These are phyloP conservation scores for Fibroporia radiculosa DNA, from an alignment of 768 basidiomycete species.

Conservation along the genomic window DNA sequence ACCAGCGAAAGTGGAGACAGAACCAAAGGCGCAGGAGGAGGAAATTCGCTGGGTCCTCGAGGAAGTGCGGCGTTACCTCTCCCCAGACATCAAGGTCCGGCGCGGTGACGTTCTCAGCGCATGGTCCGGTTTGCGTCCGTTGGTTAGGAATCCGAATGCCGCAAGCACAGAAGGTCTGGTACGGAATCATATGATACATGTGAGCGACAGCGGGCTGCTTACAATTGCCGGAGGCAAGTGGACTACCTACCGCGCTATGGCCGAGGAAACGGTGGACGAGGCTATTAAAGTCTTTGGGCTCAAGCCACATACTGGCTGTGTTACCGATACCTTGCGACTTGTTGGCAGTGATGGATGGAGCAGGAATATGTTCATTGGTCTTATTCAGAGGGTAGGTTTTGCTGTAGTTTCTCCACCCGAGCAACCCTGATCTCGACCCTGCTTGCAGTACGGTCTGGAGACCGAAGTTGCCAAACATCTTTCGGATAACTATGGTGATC, in stretches of 20 bases:
- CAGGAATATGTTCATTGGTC: conserved; percentile 92
- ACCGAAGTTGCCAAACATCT: conserved; percentile 91
- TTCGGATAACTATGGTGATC: conserved; percentile 91
- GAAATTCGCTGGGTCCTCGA: conserved; percentile 97
- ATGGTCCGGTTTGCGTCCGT: conserved; percentile 87
- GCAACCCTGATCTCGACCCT: neutral
- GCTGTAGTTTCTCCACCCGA: neutral
- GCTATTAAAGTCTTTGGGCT: conserved; percentile 77
- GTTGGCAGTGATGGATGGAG: conserved; percentile 94
- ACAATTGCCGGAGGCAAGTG: conserved; percentile 98
- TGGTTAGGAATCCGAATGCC: conserved; percentile 75
- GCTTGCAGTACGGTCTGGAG: conserved; percentile 71
- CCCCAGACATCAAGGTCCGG: conserved; percentile 88
- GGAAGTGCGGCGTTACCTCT: conserved; percentile 84
- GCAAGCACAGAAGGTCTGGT: conserved; percentile 83
- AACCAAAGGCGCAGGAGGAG: conserved; percentile 82
- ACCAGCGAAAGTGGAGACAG: conserved; percentile 57
- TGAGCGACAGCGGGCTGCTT: conserved; percentile 71
- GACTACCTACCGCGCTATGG: conserved; percentile 97
- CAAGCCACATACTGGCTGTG: conserved; percentile 51
- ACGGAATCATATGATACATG: conserved; percentile 87
- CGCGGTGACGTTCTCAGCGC: conserved; percentile 93
- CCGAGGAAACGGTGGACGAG: conserved; percentile 85
- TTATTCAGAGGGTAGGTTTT: conserved; percentile 75
- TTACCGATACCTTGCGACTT: conserved; percentile 74